Evolutionary conservation across 768 basidiomycete genomes (phyloP), one percentile per base, ranked within the genome.

Genomic region (Suillus weaverae): DNA sequence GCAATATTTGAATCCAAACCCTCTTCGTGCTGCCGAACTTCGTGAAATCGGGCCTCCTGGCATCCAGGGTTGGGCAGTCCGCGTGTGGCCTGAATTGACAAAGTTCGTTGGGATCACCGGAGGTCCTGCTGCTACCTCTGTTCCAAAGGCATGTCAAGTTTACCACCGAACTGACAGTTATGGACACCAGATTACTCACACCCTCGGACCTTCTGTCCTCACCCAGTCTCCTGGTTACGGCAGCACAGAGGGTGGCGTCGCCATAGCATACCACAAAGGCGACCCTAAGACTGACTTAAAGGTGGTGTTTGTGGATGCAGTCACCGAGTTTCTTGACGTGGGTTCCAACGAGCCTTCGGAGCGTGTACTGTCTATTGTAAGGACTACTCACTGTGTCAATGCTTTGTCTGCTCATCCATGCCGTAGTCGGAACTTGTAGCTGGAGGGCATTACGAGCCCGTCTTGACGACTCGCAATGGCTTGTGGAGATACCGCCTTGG

Each of bases 11-110:
- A 44, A 35, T 9, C 62, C 70, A 11, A 32, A 70, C 41, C 70
- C 70, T 0, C 55, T 54, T 13, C 68, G 71, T 6, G 73, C 71
- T n/a, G 57, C 63, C 4, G 73, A 74, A 20, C 60, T 71, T 5
- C 35, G 30, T 20, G 61, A 55, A 11, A 64, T 64, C n/a, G 66
- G 66, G 10, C 33, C 26, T 13, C 43, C 63, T 59, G 36, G 22
- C 9, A 7, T 35, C 1, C 8, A 56, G 26, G 63, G 63, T 5
- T 67, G 66, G 63, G 20, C 54, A 6, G 51, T 36, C 22, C 41
- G 54, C 13, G 35, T 67, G 7, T 67, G 66, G 66, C 66, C 66
- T 30, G 35, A 20, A 4, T 33, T 64, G 16, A 65, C 46, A 10
- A 20, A 14, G 30, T 22, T 67, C n/a, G 26, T 61, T 35, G 66